Evolutionary conservation across 1,284 basidiomycete genomes (phyloP), one percentile per base, ranked within the genome.

Genomic region (Blastosporella zonata): DNA sequence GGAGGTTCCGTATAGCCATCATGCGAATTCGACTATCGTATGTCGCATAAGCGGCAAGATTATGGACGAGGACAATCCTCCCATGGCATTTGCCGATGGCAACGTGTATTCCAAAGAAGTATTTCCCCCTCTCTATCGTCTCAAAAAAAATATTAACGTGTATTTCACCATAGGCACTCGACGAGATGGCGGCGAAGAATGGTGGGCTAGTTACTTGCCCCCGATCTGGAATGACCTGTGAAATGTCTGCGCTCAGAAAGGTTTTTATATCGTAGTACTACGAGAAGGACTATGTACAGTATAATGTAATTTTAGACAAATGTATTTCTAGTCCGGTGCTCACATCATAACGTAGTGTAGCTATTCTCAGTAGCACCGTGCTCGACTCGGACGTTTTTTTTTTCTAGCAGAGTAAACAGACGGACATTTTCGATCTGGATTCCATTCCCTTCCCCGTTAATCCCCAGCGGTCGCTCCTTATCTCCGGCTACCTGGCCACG

Each of bases 21-120:
- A 97, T 65, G 84, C 87, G 42, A 97, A 96, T 63, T 97, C 93
- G 39, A 95, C 92, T 0, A 90, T 99, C 49, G 94, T 99, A 9
- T 99, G 97, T 65, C 72, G 82, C 36, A 79, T 97, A 56, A 91
- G 79, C 49, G 95, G 96, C 20, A 87, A 85, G 64, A 92, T 98
- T 52, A 97, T 98, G 87, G 88, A 97, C 60, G 93, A 85, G 55
- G 84, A 94, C 63, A 96, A 95, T 61, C 88, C 85, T 71, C 91
- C 91, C 1, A 79, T 94, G 82, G 87, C 82, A n/a, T 90, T 98
- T 61, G 90, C 93, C 0, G 88, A 91, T 55, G 96, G 95, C 2
- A 79, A 89, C 56, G 94, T 98, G 15, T 99, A 99, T 65, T 96
- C 93, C 15, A 78, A 81, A 63, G 88, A 92, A 77, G 94, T 91